Evolutionary conservation across 2,329 filamentous ascomycete species (phyloP).

Genomic region (Fusarium nelsonii): DNA sequence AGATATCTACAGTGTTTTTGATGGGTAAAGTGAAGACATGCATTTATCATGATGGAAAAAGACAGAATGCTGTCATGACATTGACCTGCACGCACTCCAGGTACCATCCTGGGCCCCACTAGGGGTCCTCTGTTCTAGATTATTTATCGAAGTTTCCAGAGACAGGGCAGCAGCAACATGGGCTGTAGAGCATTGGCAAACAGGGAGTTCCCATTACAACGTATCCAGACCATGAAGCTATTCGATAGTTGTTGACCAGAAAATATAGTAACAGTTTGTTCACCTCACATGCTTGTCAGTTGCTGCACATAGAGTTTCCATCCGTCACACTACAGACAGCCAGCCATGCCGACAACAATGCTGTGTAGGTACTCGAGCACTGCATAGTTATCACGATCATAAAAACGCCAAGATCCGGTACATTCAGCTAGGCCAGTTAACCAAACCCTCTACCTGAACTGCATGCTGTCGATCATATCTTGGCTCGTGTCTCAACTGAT

Average conservation of each 20-base stretch:
- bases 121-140: slow-evolving; percentile 1
- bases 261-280: neutral
- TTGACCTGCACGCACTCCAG: neutral
- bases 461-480: neutral
- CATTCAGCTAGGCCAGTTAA: neutral
- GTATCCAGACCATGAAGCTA: neutral
- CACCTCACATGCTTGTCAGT: slow-evolving; percentile 1
- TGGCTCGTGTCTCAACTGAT: slow-evolving; percentile 6
- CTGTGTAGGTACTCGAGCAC: neutral
- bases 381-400: neutral
- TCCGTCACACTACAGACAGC: neutral
- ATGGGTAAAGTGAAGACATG: neutral
- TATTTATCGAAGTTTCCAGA: slow-evolving; percentile 3
- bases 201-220: neutral
- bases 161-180: neutral
- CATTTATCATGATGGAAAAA: neutral
- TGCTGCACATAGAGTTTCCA: neutral
- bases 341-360: neutral
- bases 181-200: neutral
- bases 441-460: neutral
- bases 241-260: neutral
- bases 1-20: neutral
- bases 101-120: neutral
- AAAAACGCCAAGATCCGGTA: neutral
- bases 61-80: slow-evolving; percentile 11